Base-by-base conservation (phyloP, 1,139 yeast species). In the Debaryomyces udenii region DNA sequence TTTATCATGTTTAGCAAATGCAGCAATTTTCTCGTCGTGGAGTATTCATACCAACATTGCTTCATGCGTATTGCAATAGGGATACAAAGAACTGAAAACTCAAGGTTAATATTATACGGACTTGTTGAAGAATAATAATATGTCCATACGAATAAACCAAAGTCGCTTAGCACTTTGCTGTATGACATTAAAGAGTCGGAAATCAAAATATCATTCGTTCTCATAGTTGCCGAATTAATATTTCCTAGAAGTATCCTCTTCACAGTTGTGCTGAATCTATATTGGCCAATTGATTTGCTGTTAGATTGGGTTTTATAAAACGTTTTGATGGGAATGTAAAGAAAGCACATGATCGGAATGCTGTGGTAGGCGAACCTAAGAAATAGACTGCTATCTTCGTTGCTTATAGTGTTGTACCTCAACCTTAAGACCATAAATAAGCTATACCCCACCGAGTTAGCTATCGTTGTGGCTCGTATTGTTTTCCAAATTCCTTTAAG, bases 111-210 rank as follows among this genome's bases (percentile, higher is more conserved):
- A 48, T 62, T 61, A 50, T 68, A 66, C 17, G 59, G 48, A 45
- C 59, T 36, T 51, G 56, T 64, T 51, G 29, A 24, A n/a, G 18
- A 17, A n/a, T 16, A 35, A 13, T 24, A 35, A 9, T 54, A 58
- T 53, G 62, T 51, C 78, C 72, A 57, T 31, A 57, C 34, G 66
- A 65, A 62, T 59, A 83, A 55, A 9, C 79, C 76, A 18, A 83
- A 65, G 62, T 91, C 97, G 40, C 86, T 83, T 39, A 87, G 53
- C 0, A 89, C 87, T 57, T 83, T 84, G 9, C 86, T 70, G 56
- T 85, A 89, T 0, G 96, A 87, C 1, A 93, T 85, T 39, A 90
- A 66, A 3, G 89, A 81, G 67, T 90, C 97, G 6, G 96, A 81
- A 7, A 89, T 62, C 43, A 91, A 64, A 37, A 89, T 86, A 57